Evolutionary conservation across 2,329 filamentous ascomycete species (phyloP).

Genomic region (Fusarium neocosmosporiellum): DNA sequence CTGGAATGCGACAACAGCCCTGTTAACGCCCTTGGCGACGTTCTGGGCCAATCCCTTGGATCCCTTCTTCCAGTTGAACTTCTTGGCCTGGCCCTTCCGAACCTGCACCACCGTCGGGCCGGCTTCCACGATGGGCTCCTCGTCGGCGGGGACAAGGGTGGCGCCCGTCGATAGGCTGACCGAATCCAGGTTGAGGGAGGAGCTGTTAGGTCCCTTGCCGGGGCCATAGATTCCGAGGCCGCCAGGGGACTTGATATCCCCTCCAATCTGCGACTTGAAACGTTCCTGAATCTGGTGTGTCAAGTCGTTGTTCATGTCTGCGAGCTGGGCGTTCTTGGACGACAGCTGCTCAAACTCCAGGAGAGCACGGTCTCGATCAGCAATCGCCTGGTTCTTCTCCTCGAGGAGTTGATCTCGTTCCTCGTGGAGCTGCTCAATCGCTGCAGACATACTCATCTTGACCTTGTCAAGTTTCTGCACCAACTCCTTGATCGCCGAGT

Average conservation of each 20-base stretch:
- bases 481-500: conserved; percentile 90
- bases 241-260: conserved; percentile 60
- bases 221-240: conserved; percentile 69
- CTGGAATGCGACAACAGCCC: conserved; percentile 82
- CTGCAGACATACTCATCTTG: conserved; percentile 67
- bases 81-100: conserved; percentile 91
- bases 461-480: conserved; percentile 78
- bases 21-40: conserved; percentile 92
- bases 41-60: conserved; percentile 94
- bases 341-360: conserved; percentile 96
- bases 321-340: conserved; percentile 92
- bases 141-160: conserved; percentile 70
- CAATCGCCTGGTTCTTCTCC: conserved; percentile 83
- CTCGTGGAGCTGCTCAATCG: conserved; percentile 70
- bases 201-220: conserved; percentile 61
- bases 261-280: conserved; percentile 81
- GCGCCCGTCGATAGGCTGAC: conserved; percentile 67
- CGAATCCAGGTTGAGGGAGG: conserved; percentile 63
- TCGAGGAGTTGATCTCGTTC: conserved; percentile 86
- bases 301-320: conserved; percentile 94
- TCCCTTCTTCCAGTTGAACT: conserved; percentile 99
- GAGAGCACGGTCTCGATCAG: conserved; percentile 91
- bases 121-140: conserved; percentile 74
- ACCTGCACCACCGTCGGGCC: conserved; percentile 97
- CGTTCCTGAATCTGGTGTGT: conserved; percentile 94